These are phyloP conservation scores for Plasmodium gallinaceum DNA, from an alignment of 169 alveolate species.

Conservation along the genomic window DNA sequence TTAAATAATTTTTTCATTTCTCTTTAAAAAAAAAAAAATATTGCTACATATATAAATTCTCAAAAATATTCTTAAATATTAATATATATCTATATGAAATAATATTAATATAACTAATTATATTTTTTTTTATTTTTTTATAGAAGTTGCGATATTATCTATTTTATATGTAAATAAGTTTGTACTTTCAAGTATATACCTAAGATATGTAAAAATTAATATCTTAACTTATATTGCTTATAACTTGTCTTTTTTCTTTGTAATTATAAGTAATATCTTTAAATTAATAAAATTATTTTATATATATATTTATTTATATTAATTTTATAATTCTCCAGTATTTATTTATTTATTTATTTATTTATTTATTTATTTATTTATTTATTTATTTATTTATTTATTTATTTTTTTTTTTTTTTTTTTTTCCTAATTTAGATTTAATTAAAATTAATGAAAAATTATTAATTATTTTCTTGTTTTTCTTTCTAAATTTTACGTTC, in stretches of 20 bases:
- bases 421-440: slow-evolving; percentile 13
- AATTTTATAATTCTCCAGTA: no score
- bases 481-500: slow-evolving; percentile 13
- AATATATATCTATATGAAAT: no score
- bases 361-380: no score
- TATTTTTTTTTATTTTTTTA: neutral
- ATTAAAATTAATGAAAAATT: slow-evolving; percentile 22
- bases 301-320: no score
- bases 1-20: neutral
- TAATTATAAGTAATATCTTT: slow-evolving; percentile 13
- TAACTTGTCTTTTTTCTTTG: slow-evolving; percentile 2
- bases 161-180: slow-evolving; percentile 28
- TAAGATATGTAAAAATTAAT: slow-evolving; percentile 20
- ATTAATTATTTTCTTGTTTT: slow-evolving; percentile 19
- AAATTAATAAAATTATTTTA: neutral
- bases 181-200: slow-evolving; percentile 26
- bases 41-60: no score
- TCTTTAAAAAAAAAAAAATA: no score
- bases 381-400: no score
- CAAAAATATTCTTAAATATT: no score
- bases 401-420: neutral
- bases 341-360: neutral
- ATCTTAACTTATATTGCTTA: slow-evolving; percentile 6
- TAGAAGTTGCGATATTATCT: slow-evolving; percentile 47
- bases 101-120: neutral